phyloP scores from a whole-genome alignment of 768 basidiomycete genomes.

The Boletus patriciae region DNA sequence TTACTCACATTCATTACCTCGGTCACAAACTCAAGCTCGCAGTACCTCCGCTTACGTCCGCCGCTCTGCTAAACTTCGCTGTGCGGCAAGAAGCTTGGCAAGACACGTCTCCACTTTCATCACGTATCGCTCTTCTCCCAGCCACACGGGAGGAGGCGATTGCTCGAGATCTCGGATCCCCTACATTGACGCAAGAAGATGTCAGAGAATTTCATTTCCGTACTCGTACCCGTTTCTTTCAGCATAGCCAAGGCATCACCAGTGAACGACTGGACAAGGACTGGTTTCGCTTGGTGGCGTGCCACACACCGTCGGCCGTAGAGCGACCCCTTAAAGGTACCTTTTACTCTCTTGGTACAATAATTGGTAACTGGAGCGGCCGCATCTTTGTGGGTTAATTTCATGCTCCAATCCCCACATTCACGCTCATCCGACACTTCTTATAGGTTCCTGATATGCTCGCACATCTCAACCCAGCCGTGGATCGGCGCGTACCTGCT shows the following conservation, averaged over 20 bases:
- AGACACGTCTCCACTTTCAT: constrained; percentile 28
- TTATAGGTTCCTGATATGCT: constrained; percentile 27
- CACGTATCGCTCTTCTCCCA: constrained; percentile 28
- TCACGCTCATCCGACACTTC: constrained; percentile 22
- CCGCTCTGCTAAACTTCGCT: constrained; percentile 39
- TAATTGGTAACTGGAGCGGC: constrained; percentile 49
- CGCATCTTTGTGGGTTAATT: constrained; percentile 42
- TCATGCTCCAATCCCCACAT: constrained; percentile 7
- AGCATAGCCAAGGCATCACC: constrained; percentile 11
- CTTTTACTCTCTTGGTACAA: constrained; percentile 44
- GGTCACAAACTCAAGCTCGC: constrained; percentile 41
- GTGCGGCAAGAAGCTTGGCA: constrained; percentile 41
- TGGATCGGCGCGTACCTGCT: constrained; percentile 21
- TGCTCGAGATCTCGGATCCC: constrained; percentile 28
- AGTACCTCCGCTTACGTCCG: constrained; percentile 41
- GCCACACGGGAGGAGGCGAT: constrained; percentile 37
- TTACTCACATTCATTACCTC: constrained; percentile 40
- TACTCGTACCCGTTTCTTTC: constrained; percentile 37
- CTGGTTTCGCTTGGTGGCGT: constrained; percentile 49
- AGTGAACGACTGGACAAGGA: constrained; percentile 44
- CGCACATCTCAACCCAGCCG: constrained; percentile 24
- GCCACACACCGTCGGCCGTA: constrained; percentile 38
- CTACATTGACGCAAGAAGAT: constrained; percentile 41
- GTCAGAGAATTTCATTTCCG: constrained; percentile 38
- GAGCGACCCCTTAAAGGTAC: constrained; percentile 41